These are phyloP conservation scores for Acer yangbiense DNA, from an alignment of 345 rosid genomes.

Conservation along the genomic window DNA sequence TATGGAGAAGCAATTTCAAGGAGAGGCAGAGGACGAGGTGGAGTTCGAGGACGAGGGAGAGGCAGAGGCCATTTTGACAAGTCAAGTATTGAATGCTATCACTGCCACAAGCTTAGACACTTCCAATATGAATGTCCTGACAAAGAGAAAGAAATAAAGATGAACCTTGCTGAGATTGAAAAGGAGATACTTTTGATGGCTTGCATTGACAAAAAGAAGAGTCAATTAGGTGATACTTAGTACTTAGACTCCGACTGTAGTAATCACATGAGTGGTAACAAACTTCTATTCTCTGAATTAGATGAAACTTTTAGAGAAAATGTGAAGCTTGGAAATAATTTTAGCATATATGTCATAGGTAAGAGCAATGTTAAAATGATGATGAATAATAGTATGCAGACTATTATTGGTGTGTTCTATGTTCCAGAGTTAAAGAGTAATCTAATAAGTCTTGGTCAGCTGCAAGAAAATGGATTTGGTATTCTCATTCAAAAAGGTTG, in stretches of 20 bases:
- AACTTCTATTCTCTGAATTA: background rate
- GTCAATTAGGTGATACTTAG: background rate
- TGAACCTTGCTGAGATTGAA: background rate
- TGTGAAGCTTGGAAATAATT: background rate
- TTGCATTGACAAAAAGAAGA: background rate
- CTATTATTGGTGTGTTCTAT: background rate
- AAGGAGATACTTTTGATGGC: background rate
- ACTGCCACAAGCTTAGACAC: background rate
- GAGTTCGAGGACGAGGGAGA: too few species aligned
- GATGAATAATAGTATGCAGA: background rate
- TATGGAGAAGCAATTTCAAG: too few species aligned
- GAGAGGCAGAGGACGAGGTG: background rate
- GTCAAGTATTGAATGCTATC: background rate
- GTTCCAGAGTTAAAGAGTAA: background rate
- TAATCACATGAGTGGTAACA: background rate
- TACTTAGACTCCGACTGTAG: background rate
- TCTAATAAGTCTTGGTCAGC: background rate
- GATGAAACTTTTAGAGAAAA: background rate
- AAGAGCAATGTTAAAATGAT: background rate
- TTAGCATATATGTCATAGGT: background rate
- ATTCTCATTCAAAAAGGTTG: background rate
- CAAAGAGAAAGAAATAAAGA: background rate
- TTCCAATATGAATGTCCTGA: background rate
- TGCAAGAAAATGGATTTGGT: slow-evolving; percentile 1
- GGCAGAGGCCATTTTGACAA: background rate